These are phyloP conservation scores for Juncus effusus DNA, from an alignment of 176 grass and related monocot genomes.

Conservation along the genomic window DNA sequence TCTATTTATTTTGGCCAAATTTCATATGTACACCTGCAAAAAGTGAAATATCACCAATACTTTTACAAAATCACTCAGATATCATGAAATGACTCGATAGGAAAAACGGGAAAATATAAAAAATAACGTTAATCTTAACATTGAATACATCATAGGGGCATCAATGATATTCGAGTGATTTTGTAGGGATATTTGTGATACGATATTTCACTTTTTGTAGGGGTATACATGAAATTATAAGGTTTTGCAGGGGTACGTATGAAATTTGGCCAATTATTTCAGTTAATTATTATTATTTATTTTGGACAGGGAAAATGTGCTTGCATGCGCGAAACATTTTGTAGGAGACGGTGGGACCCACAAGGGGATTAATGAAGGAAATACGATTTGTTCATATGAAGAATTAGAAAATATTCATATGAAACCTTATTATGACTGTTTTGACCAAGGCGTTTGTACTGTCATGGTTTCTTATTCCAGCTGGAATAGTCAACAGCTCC, in stretches of 20 bases:
- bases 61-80: too few species aligned
- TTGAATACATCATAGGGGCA: too few species aligned
- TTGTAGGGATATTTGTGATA: too few species aligned
- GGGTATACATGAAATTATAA: too few species aligned
- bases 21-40: too few species aligned
- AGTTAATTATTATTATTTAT: not conserved
- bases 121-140: too few species aligned
- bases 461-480: constrained; percentile 82
- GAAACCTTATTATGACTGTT: constrained; percentile 71
- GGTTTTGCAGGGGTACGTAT: too few species aligned
- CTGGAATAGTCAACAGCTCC: constrained; percentile 75
- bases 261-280: not conserved
- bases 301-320: constrained; percentile 52
- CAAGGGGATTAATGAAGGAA: constrained; percentile 83
- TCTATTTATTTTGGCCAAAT: not conserved
- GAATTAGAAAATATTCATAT: constrained; percentile 76
- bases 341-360: constrained; percentile 77
- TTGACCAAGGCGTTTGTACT: constrained; percentile 68
- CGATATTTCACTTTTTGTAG: too few species aligned
- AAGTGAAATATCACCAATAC: too few species aligned
- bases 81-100: too few species aligned
- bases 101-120: too few species aligned
- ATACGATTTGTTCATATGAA: constrained; percentile 60
- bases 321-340: constrained; percentile 90
- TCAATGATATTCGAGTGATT: too few species aligned